A percentile compares a stretch with the other conserved stretches of the same genome.
These are phyloP conservation scores for Funneliformis mosseae DNA, from an alignment of 192 early-diverging fungal genomes.

Conservation along the genomic window DNA sequence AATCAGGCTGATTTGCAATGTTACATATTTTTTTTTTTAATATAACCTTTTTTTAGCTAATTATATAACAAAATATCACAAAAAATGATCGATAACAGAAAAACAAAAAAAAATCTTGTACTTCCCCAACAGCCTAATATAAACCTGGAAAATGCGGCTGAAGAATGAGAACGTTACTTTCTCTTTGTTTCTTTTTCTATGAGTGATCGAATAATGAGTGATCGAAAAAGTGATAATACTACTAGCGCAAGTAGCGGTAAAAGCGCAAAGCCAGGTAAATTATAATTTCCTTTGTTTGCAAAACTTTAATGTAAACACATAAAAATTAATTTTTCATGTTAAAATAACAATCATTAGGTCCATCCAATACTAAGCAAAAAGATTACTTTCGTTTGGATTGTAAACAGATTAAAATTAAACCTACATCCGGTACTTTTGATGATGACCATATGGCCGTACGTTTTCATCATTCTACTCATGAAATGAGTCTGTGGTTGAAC, in stretches of 20 bases:
- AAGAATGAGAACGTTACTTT: too few species aligned
- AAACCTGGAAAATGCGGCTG: too few species aligned
- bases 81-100: too few species aligned
- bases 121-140: too few species aligned
- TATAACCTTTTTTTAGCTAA: too few species aligned
- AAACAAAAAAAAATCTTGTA: too few species aligned
- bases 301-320: not conserved
- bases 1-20: too few species aligned
- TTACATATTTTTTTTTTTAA: too few species aligned
- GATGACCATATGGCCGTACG: not conserved
- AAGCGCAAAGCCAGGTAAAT: too few species aligned
- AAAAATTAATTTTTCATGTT: not conserved
- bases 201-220: too few species aligned
- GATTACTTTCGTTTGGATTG: slow-evolving; percentile 7
- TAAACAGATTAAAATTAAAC: slow-evolving; percentile 19
- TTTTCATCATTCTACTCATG: not conserved
- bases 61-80: too few species aligned
- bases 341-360: not conserved
- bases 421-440: slow-evolving; percentile 32
- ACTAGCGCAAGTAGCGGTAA: not conserved
- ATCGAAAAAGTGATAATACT: not conserved
- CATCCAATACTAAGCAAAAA: not conserved
- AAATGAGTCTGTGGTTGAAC: slow-evolving; percentile 1
- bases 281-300: not conserved
- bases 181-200: too few species aligned